Evolutionary conservation across 2,329 filamentous ascomycete species (phyloP).

Genomic region (Colletotrichum higginsianum): DNA sequence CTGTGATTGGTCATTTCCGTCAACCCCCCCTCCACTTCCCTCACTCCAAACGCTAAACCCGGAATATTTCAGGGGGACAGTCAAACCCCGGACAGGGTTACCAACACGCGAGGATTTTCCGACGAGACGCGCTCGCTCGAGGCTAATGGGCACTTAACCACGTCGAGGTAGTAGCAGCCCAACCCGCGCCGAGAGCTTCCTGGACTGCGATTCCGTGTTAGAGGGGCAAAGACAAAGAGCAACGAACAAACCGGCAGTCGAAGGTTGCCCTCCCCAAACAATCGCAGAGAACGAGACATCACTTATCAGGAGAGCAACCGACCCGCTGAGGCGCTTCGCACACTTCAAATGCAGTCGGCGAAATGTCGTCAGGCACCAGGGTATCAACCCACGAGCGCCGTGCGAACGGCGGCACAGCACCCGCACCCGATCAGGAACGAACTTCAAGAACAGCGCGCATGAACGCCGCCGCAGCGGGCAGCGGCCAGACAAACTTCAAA

Average conservation of each 20-base stretch:
- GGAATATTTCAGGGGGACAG: slow-evolving; percentile 38
- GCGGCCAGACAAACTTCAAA: slow-evolving; percentile 50
- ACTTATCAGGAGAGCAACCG: not conserved
- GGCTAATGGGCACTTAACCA: slow-evolving; percentile 37
- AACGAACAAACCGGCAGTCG: not conserved
- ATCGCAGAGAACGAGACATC: not conserved
- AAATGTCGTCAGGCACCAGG: slow-evolving; percentile 61
- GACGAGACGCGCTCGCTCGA: slow-evolving; percentile 35
- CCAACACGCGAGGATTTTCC: slow-evolving; percentile 42
- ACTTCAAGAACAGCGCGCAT: slow-evolving; percentile 51
- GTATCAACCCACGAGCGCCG: slow-evolving; percentile 59
- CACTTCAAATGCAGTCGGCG: slow-evolving; percentile 54
- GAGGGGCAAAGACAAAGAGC: slow-evolving; percentile 32
- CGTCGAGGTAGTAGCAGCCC: slow-evolving; percentile 19
- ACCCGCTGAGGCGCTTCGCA: not conserved
- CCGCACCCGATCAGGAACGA: slow-evolving; percentile 51
- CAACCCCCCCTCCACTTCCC: slow-evolving; percentile 16
- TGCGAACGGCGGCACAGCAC: slow-evolving; percentile 52
- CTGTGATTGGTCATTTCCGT: slow-evolving; percentile 19
- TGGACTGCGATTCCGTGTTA: slow-evolving; percentile 25
- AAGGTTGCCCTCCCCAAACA: not conserved
- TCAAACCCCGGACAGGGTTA: slow-evolving; percentile 23
- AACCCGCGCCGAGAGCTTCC: slow-evolving; percentile 14
- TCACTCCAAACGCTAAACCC: slow-evolving; percentile 20
- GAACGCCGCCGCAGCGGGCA: slow-evolving; percentile 46